These are phyloP conservation scores for Pachysandra terminalis DNA, from an alignment of 164 flowering plant species.

Conservation along the genomic window DNA sequence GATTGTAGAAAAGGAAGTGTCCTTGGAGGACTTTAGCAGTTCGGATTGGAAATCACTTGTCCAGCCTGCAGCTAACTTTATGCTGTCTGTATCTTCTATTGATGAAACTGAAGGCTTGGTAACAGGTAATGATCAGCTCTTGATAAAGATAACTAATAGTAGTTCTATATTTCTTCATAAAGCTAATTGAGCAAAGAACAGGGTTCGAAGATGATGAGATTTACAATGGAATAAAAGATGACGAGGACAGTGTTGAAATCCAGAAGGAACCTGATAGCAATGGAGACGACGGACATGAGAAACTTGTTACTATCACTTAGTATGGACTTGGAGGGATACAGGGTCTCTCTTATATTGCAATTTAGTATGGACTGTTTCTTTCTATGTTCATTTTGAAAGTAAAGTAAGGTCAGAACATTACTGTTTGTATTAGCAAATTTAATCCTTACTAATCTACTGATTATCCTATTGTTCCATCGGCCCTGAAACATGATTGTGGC, in stretches of 20 bases:
- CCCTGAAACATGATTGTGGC: too few species aligned
- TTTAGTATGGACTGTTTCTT: too few species aligned
- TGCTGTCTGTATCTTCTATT: conserved; percentile 28
- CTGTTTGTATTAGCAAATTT: too few species aligned
- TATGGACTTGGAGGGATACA: too few species aligned
- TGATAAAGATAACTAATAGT: not conserved
- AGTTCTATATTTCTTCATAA: not conserved
- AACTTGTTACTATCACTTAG: not conserved
- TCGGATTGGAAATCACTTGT: conserved; percentile 56
- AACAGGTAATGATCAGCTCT: conserved; percentile 36
- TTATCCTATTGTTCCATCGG: too few species aligned
- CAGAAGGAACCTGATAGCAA: not conserved
- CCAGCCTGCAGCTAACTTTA: conserved; percentile 31
- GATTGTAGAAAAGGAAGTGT: conserved; percentile 45
- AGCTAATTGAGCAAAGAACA: conserved; percentile 21
- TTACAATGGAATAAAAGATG: conserved; percentile 30
- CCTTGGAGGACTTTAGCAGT: conserved; percentile 32
- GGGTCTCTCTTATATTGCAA: too few species aligned
- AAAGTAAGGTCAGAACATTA: too few species aligned
- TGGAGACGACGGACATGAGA: not conserved
- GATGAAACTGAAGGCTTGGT: conserved; percentile 48
- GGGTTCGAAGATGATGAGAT: conserved; percentile 67
- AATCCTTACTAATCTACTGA: too few species aligned
- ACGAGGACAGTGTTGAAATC: conserved; percentile 19
- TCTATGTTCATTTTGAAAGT: too few species aligned